Percentiles rank a stretch among this genome's conserved stretches.
Conservation (phyloP, 2,329 filamentous ascomycete genomes). For the Claviceps spartinae region DNA sequence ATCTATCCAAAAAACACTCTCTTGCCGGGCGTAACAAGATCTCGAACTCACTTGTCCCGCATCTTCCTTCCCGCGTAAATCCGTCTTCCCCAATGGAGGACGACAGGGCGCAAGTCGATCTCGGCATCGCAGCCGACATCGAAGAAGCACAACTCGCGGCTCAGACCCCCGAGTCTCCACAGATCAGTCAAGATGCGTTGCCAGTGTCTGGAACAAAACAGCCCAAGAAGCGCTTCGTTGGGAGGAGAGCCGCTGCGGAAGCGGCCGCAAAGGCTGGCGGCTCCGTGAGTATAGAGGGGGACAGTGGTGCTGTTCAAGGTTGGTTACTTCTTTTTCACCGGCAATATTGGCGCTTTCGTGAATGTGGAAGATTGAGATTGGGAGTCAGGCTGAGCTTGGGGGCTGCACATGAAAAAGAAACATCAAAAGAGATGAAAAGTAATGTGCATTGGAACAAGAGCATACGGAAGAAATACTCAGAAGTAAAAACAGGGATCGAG, state of each 20-base stretch:
- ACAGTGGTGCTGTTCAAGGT: slow-evolving; percentile 35
- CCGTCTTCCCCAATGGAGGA: slow-evolving; percentile 48
- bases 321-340: slow-evolving; percentile 14
- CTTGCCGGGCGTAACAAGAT: neutral
- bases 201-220: slow-evolving; percentile 36
- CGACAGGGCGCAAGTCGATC: slow-evolving; percentile 55
- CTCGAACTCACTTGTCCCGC: neutral
- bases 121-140: slow-evolving; percentile 56
- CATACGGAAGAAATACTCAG: too few relatives aligned
- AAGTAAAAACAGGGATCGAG: too few relatives aligned
- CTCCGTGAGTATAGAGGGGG: slow-evolving; percentile 11
- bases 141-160: slow-evolving; percentile 31
- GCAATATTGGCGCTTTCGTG: neutral
- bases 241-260: slow-evolving; percentile 59
- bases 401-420: neutral
- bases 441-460: neutral
- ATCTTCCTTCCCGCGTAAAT: neutral
- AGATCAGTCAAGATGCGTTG: neutral
- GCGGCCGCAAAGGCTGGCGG: slow-evolving; percentile 34
- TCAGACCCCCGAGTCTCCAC: slow-evolving; percentile 13
- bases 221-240: slow-evolving; percentile 87
- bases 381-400: neutral
- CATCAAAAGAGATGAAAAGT: neutral
- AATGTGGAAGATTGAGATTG: neutral
- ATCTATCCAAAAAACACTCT: neutral